Percentiles rank a stretch among this genome's conserved stretches.
Conservation (phyloP, 1,284 basidiomycete genomes). For the Vanrija humicola region DNA sequence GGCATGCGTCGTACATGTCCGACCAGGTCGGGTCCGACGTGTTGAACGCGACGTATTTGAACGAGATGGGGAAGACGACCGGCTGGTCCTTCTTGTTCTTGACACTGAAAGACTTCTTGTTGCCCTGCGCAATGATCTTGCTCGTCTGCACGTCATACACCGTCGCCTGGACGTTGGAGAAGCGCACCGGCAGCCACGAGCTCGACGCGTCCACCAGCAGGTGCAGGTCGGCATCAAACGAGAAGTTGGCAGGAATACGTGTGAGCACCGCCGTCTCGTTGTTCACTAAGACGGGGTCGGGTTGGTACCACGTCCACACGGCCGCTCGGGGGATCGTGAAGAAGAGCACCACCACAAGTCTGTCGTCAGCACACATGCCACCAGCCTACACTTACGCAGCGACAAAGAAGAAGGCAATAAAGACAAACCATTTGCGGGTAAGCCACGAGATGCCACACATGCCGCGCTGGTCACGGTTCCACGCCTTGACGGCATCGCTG, state of each 20-base stretch:
- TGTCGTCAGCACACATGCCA: constrained; percentile 36
- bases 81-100: constrained; percentile 61
- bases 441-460: constrained; percentile 68
- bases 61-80: constrained; percentile 68
- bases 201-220: constrained; percentile 63
- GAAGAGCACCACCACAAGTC: constrained; percentile 64
- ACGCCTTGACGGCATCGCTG: constrained; percentile 60
- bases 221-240: constrained; percentile 68
- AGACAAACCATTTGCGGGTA: constrained; percentile 65
- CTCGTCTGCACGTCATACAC: constrained; percentile 59
- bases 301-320: constrained; percentile 59
- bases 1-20: constrained; percentile 74
- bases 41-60: constrained; percentile 75
- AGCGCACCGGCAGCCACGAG: constrained; percentile 69
- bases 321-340: constrained; percentile 78
- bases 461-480: constrained; percentile 66
- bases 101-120: constrained; percentile 57
- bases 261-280: constrained; percentile 61
- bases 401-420: constrained; percentile 61
- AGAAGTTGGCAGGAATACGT: constrained; percentile 74
- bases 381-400: constrained; percentile 58
- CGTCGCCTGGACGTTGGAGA: constrained; percentile 61
- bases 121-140: constrained; percentile 62
- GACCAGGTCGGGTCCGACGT: constrained; percentile 74
- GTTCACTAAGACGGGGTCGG: constrained; percentile 59